Evolutionary conservation across 2,329 filamentous ascomycete genomes (phyloP).

Genomic region (Uncinocarpus reesii): DNA sequence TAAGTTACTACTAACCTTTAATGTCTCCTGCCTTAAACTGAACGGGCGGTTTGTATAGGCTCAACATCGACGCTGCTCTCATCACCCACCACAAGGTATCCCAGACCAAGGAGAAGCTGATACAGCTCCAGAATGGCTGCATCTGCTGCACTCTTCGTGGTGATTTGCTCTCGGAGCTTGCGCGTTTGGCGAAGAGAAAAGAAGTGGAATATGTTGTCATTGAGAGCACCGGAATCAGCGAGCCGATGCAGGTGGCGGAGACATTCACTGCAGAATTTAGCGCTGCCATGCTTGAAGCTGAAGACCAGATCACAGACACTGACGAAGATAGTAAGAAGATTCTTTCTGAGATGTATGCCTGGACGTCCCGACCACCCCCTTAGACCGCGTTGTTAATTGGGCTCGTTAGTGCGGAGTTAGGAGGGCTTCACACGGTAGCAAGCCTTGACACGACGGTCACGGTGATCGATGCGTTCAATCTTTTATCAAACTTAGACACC

Average conservation of each 20-base stretch:
- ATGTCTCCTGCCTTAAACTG: conserved; percentile 5
- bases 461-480: conserved; percentile 57
- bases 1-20: not conserved
- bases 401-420: conserved; percentile 41
- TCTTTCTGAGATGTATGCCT: conserved; percentile 38
- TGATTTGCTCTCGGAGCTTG: conserved; percentile 60
- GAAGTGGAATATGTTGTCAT: conserved; percentile 62
- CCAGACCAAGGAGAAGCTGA: conserved; percentile 53
- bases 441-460: conserved; percentile 52
- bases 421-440: conserved; percentile 56
- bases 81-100: conserved; percentile 30
- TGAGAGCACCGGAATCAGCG: conserved; percentile 61
- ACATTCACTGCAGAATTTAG: conserved; percentile 53
- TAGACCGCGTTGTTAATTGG: not conserved
- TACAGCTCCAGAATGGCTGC: conserved; percentile 61
- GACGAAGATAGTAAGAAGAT: conserved; percentile 38
- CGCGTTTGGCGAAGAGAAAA: conserved; percentile 29
- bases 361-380: conserved; percentile 15
- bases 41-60: conserved; percentile 25
- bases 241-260: conserved; percentile 64
- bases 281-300: conserved; percentile 39
- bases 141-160: conserved; percentile 67
- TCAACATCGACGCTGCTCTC: conserved; percentile 54
- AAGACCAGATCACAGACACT: conserved; percentile 38
- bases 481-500: conserved; percentile 62